Evolutionary conservation across 495 filamentous ascomycete genomes (phyloP).

Genomic region (Choiromyces venosus): DNA sequence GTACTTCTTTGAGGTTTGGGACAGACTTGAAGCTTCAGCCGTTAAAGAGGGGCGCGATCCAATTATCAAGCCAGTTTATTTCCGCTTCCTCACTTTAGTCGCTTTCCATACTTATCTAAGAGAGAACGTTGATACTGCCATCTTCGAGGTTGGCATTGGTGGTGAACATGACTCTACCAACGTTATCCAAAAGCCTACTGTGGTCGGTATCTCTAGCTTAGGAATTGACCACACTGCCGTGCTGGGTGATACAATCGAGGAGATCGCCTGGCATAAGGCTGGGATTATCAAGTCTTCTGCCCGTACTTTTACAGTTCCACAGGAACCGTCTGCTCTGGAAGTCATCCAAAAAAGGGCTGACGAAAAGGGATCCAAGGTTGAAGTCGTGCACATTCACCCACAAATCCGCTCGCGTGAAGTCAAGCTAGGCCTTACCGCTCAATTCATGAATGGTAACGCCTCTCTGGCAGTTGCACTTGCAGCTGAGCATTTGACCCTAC

Average conservation of each 20-base stretch:
- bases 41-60: slow-evolving; percentile 47
- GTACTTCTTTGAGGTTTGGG: slow-evolving; percentile 66
- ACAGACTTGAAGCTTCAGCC: slow-evolving; percentile 48
- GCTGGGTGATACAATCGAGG: slow-evolving; percentile 75
- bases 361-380: slow-evolving; percentile 55
- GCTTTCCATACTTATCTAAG: slow-evolving; percentile 79
- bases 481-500: slow-evolving; percentile 29
- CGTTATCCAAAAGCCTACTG: slow-evolving; percentile 67
- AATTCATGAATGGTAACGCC: slow-evolving; percentile 85
- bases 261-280: slow-evolving; percentile 96
- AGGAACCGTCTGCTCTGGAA: slow-evolving; percentile 58
- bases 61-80: slow-evolving; percentile 71
- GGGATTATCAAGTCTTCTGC: slow-evolving; percentile 77
- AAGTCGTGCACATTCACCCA: slow-evolving; percentile 59
- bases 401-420: slow-evolving; percentile 54
- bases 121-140: slow-evolving; percentile 71
- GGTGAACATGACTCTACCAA: slow-evolving; percentile 94
- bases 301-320: slow-evolving; percentile 68
- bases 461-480: slow-evolving; percentile 73
- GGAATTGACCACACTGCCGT: slow-evolving; percentile 83
- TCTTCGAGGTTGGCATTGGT: slow-evolving; percentile 91
- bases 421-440: slow-evolving; percentile 67
- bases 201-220: slow-evolving; percentile 71
- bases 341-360: slow-evolving; percentile 66
- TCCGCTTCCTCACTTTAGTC: slow-evolving; percentile 84